Percentiles rank a stretch among this genome's conserved stretches.
phyloP scores from a whole-genome alignment of 1,139 yeast species.

The Sugiyamaella japonica region DNA sequence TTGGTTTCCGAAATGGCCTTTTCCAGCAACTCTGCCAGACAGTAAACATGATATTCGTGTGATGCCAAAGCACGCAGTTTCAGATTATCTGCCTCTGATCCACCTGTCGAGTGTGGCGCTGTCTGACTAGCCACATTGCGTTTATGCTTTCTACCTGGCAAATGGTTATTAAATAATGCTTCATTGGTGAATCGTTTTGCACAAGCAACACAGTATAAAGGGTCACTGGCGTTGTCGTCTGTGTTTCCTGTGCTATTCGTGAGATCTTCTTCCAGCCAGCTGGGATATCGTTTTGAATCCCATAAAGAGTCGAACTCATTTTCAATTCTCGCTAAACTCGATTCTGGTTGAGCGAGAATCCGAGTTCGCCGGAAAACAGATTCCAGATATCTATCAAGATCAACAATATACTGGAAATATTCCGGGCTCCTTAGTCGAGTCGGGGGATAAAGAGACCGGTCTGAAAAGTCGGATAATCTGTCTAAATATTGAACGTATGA shows the following conservation, averaged over 20 bases:
- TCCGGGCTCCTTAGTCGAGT: constrained; percentile 34
- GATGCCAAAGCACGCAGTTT: constrained; percentile 27
- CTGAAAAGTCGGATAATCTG: constrained; percentile 47
- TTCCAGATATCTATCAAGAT: constrained; percentile 50
- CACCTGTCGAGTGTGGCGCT: not conserved
- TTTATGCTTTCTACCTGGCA: constrained; percentile 73
- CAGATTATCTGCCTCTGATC: constrained; percentile 15
- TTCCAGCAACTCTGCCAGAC: constrained; percentile 43
- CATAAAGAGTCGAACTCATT: constrained; percentile 40
- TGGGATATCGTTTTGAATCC: constrained; percentile 29
- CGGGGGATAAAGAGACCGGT: constrained; percentile 28
- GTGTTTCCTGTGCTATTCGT: constrained; percentile 36
- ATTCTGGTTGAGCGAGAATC: constrained; percentile 52
- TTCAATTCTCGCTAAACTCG: constrained; percentile 41
- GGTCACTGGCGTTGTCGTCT: constrained; percentile 11
- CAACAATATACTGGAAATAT: constrained; percentile 49
- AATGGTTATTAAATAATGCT: constrained; percentile 68
- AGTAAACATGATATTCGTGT: constrained; percentile 44
- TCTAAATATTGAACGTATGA: constrained; percentile 56
- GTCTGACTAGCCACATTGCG: constrained; percentile 44
- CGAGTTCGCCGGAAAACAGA: constrained; percentile 49
- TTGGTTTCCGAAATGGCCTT: constrained; percentile 51
- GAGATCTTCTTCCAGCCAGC: constrained; percentile 23
- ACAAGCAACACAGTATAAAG: constrained; percentile 61
- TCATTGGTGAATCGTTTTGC: constrained; percentile 61